Evolutionary conservation across 345 rosid genomes (phyloP).

Genomic region (Citropsis articulata): DNA sequence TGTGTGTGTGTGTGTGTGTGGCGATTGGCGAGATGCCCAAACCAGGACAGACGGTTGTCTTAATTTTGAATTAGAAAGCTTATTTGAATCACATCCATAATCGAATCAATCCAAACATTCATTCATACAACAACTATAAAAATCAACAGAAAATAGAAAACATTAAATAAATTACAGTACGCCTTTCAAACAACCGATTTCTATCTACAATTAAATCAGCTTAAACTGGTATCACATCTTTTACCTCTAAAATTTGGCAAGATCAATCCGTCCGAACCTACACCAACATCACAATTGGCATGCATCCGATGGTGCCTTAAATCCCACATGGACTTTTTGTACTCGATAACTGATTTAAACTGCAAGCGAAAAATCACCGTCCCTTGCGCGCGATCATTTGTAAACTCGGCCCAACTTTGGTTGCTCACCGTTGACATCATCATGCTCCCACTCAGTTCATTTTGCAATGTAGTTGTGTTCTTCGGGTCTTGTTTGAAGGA

Average conservation of each 20-base stretch:
- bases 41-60: too few relatives aligned
- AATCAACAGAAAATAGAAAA: neutral
- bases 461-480: conserved; percentile 16
- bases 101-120: neutral
- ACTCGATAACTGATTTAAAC: conserved; percentile 18
- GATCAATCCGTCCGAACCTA: conserved; percentile 31
- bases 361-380: conserved; percentile 20
- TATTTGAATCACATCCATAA: neutral
- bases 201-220: neutral
- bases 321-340: conserved; percentile 27
- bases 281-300: conserved; percentile 26
- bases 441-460: conserved; percentile 20
- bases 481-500: conserved; percentile 31
- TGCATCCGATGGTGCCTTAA: conserved; percentile 28
- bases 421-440: conserved; percentile 19
- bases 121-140: neutral
- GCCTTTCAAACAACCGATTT: neutral
- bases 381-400: conserved; percentile 19
- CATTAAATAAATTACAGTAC: neutral
- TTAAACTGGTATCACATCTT: conserved; percentile 22
- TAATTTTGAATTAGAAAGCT: neutral
- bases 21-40: too few relatives aligned
- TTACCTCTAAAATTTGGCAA: conserved; percentile 10
- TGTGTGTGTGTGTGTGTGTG: too few relatives aligned
- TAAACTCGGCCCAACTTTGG: conserved; percentile 27